Base-by-base conservation (phyloP, 208 protist genomes). In the Phytomonas serpens region DNA sequence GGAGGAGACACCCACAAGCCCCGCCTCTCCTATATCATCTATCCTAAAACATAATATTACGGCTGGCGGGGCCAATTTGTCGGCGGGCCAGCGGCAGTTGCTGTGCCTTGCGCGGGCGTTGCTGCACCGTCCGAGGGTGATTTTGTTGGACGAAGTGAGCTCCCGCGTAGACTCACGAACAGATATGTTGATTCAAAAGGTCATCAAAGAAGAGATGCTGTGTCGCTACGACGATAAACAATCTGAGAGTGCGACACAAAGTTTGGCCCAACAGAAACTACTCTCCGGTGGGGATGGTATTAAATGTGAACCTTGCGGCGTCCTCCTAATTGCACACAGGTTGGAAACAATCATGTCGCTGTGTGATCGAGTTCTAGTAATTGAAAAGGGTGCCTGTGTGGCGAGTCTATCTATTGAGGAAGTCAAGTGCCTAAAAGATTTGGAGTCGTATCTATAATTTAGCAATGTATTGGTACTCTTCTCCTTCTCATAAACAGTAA, bases 81-180 rank as follows among this genome's bases (percentile, higher is more conserved):
- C 83, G 1, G 87, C 93, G 2, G 98, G 98, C 4, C 96, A 99
- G 85, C 84, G 96, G 10, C 98, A 99, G 85, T 80, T 99, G 38
- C 61, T 99, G 9, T 99, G 97, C 77, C 73, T 99, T 14, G 97
- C 95, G 23, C 87, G 98, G 40, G 97, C 98, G 2, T 73, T 99
- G n/a, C 82, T 99, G 23, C 86, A 92, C 40, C 69, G 72, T 30
- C 83, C 95, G 14, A 84, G 82, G 38, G 79, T 99, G 0, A 73
- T 99, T 14, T 83, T 99, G 29, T 78, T 99, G 38, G 98, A 99
- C 78, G 98, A 99, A 78, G 90, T 97, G 11, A 98, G 96, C 64
- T 88, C 93, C 7, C 67, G 73, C 14, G 86, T 95, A 33, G 95
- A 97, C 74, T 68, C 77, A 19, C 80, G 78, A 57, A 92, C 94